Base-by-base conservation (phyloP, 139 green algal species). In the Asterochloris erici region DNA sequence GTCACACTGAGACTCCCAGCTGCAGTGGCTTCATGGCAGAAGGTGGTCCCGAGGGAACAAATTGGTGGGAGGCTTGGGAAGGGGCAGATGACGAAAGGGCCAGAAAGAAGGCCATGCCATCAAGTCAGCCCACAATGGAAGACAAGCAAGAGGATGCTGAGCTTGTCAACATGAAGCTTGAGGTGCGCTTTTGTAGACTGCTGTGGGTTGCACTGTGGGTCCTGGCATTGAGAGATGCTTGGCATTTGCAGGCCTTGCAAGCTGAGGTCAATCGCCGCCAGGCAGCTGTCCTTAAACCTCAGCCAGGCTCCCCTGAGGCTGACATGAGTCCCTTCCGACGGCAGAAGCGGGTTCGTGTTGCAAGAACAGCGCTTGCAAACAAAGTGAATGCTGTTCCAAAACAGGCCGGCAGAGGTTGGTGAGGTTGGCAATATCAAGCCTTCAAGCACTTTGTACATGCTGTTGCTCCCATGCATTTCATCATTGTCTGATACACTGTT, bases 1-100 rank as follows among this genome's bases (percentile, higher is more conserved):
- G 28, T 64, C 29, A 66, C 28, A 79, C 16, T 23, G 38, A 54
- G 38, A 54, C 38, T 54, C 4, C 4, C 38, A n/a, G 28, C 13
- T 66, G 79, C 66, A 77, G 66, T 27, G 24, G 66, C 28, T 21
- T 15, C 16, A 69, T 69, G 61, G 66, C 21, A n/a, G 77, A 73
- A 12, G 11, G 14, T 66, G 79, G 38, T 27, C 60, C 21, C 9
- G 60, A 13, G 4, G 73, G 26, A 61, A 68, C 54, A 60, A 61
- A 73, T 63, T 83, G 79, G 79, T 83, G 79, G 79, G 79, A 83
- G 38, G 79, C 63, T 12, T 83, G 79, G 78, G 78, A 76, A 23
- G 68, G 60, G 10, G 29, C 68, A n/a, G 24, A 83, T 84, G n/a
- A 38, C 54, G 19, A 70, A 23, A 12, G 83, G 70, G 77, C 81